Percentiles rank a stretch among this genome's conserved stretches.
phyloP scores from a whole-genome alignment of 257 asterid genomes.

The Cinchona pubescens region DNA sequence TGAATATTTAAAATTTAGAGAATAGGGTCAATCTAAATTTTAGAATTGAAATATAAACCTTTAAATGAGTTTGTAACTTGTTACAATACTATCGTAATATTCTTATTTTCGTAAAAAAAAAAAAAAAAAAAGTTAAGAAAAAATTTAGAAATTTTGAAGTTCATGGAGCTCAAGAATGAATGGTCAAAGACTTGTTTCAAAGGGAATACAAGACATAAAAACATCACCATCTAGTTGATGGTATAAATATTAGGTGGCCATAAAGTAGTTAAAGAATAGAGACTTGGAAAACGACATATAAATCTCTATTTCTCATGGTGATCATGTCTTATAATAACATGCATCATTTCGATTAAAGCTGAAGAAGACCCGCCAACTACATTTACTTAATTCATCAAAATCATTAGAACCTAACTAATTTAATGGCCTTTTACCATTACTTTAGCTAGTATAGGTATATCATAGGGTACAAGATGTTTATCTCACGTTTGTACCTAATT shows the following conservation, averaged over 20 bases:
- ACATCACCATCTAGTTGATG: slow-evolving; percentile 5
- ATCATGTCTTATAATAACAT: neutral
- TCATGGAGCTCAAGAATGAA: neutral
- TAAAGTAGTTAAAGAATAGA: slow-evolving; percentile 27
- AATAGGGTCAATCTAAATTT: too few species aligned
- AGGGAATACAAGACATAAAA: slow-evolving; percentile 15
- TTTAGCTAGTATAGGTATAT: slow-evolving; percentile 4
- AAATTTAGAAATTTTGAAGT: too few species aligned
- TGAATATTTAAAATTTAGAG: too few species aligned
- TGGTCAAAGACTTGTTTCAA: slow-evolving; percentile 19
- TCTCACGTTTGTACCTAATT: too few species aligned
- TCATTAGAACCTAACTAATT: slow-evolving; percentile 20
- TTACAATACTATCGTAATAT: too few species aligned
- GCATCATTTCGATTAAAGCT: neutral
- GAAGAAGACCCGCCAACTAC: slow-evolving; percentile 38
- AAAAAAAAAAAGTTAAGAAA: too few species aligned
- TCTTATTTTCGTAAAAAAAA: too few species aligned
- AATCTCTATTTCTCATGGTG: neutral
- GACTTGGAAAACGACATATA: slow-evolving; percentile 10
- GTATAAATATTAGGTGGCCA: slow-evolving; percentile 25
- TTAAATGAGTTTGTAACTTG: too few species aligned
- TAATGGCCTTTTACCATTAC: neutral
- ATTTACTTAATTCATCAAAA: slow-evolving; percentile 25
- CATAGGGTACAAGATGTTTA: too few species aligned
- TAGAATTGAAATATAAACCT: too few species aligned